phyloP scores from a whole-genome alignment of 176 grass and related monocot genomes.

The Aegilops speltoides region DNA sequence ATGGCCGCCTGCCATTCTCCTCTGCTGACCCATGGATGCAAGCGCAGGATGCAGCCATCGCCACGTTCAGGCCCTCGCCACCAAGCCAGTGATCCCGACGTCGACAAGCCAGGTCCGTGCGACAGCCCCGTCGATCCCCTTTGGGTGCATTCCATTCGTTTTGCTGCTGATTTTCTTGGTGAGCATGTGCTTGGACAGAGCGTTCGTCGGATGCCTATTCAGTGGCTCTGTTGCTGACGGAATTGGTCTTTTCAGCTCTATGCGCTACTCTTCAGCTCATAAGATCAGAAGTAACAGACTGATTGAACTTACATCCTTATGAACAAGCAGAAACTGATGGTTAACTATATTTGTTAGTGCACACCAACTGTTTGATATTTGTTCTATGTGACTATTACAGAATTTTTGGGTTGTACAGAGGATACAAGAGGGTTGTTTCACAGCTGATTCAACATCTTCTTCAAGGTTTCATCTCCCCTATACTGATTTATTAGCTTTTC shows the following conservation, averaged over 20 bases:
- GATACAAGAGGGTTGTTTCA: too few relatives aligned
- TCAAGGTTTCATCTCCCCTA: too few relatives aligned
- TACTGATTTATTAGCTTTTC: too few relatives aligned
- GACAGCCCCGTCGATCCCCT: not conserved
- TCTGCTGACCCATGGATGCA: too few relatives aligned
- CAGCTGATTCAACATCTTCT: too few relatives aligned
- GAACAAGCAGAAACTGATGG: constrained; percentile 82
- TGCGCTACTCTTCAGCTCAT: constrained; percentile 72
- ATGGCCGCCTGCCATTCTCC: too few relatives aligned
- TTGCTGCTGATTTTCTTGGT: not conserved
- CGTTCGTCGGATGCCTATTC: constrained; percentile 78
- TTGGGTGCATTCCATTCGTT: not conserved
- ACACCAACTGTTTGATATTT: too few relatives aligned
- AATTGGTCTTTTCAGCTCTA: constrained; percentile 33
- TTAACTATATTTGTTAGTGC: constrained; percentile 36
- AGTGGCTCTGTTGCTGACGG: constrained; percentile 80
- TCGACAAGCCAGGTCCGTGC: constrained; percentile 55
- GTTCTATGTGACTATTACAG: too few relatives aligned
- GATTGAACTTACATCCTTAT: not conserved
- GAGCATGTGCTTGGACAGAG: constrained; percentile 89
- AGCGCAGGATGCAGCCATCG: not conserved
- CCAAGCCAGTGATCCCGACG: constrained; percentile 38
- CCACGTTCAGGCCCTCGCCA: not conserved
- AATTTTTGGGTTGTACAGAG: too few relatives aligned
- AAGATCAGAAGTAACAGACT: too few relatives aligned